These are phyloP conservation scores for Colletotrichum gigasporum DNA, from an alignment of 2,329 filamentous ascomycete genomes.

Conservation along the genomic window DNA sequence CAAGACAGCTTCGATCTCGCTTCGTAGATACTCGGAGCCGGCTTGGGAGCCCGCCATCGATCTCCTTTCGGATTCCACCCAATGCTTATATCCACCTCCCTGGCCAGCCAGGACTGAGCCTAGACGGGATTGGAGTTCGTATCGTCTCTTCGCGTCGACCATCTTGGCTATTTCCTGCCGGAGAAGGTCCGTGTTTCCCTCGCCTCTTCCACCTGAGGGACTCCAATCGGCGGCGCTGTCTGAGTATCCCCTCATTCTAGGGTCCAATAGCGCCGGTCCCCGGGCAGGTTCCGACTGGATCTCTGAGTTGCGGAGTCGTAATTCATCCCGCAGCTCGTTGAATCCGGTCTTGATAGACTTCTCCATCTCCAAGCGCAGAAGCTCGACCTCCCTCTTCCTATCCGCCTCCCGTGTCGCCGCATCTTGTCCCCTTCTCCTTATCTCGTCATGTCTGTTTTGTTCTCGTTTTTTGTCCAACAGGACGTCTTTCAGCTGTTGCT, in stretches of 20 bases:
- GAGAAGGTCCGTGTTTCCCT: too few species aligned
- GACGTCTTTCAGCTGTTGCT: too few species aligned
- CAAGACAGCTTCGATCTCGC: neutral
- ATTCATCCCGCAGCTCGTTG: neutral
- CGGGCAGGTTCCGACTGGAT: neutral
- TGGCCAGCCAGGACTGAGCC: too few species aligned
- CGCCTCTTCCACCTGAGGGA: too few species aligned
- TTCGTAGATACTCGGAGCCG: neutral
- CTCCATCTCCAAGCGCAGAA: neutral
- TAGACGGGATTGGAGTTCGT: too few species aligned
- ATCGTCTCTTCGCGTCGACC: neutral
- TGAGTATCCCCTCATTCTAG: neutral
- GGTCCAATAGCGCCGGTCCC: neutral
- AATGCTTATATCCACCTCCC: neutral
- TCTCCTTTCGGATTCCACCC: neutral
- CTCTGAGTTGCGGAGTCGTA: neutral
- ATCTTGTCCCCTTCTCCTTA: neutral
- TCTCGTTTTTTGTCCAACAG: neutral
- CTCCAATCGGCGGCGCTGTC: too few species aligned
- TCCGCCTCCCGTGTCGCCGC: neutral
- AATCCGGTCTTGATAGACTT: neutral
- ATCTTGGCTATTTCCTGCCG: neutral
- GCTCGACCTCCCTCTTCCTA: neutral
- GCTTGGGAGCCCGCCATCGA: neutral
- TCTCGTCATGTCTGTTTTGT: neutral